Evolutionary conservation across 768 basidiomycete genomes (phyloP).

Genomic region (Gloeostereum incarnatum): DNA sequence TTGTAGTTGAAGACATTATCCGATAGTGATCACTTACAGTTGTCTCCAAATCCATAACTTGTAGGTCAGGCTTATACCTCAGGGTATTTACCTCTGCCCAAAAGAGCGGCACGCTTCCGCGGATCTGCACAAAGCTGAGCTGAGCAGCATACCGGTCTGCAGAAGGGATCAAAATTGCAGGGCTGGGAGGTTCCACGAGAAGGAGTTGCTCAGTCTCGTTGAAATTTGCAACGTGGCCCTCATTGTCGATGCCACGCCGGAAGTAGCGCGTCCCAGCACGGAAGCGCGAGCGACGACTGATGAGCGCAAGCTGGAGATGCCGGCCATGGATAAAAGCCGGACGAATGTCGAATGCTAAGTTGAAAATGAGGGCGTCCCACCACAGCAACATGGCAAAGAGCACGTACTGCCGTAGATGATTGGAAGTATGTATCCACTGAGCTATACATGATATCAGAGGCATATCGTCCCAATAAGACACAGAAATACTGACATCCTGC

Average conservation of each 20-base stretch:
- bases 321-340: slow-evolving; percentile 67
- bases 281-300: slow-evolving; percentile 89
- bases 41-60: slow-evolving; percentile 87
- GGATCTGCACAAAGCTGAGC: slow-evolving; percentile 86
- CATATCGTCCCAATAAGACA: neutral
- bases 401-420: slow-evolving; percentile 90
- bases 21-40: slow-evolving; percentile 43
- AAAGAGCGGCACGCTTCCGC: slow-evolving; percentile 90
- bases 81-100: slow-evolving; percentile 97
- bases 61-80: slow-evolving; percentile 92
- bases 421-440: slow-evolving; percentile 84
- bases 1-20: neutral
- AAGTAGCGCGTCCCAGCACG: slow-evolving; percentile 97
- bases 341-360: slow-evolving; percentile 78
- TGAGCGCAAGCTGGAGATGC: slow-evolving; percentile 75
- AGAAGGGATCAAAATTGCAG: slow-evolving; percentile 26
- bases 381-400: slow-evolving; percentile 1
- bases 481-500: slow-evolving; percentile 42
- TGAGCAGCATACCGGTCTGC: slow-evolving; percentile 44
- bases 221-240: slow-evolving; percentile 92
- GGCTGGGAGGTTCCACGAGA: slow-evolving; percentile 53
- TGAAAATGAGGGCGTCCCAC: slow-evolving; percentile 5
- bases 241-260: slow-evolving; percentile 81
- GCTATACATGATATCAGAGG: slow-evolving; percentile 33
- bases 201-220: slow-evolving; percentile 97